Evolutionary conservation across 2,329 filamentous ascomycete species (phyloP).

Genomic region (Monilinia fructicola): DNA sequence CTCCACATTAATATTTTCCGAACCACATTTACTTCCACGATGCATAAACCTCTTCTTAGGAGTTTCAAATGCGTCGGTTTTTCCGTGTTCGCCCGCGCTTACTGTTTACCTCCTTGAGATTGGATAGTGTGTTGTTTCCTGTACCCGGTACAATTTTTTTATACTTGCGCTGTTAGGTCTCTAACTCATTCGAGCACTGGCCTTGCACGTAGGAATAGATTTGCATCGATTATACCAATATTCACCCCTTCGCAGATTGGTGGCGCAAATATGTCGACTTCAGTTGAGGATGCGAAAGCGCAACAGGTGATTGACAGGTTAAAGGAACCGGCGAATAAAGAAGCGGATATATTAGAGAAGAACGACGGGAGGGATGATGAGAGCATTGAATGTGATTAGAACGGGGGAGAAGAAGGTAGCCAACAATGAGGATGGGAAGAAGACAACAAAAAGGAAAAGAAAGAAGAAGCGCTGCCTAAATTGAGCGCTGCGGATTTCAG

Average conservation of each 20-base stretch:
- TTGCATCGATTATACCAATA: background rate
- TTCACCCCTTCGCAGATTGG: background rate
- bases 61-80: background rate
- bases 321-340: slow-evolving; percentile 57
- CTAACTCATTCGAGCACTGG: background rate
- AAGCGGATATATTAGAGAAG: slow-evolving; percentile 39
- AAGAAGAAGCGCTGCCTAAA: slow-evolving; percentile 47
- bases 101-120: slow-evolving; percentile 7
- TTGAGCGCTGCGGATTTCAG: slow-evolving; percentile 57
- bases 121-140: background rate
- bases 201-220: background rate
- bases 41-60: background rate
- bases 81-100: background rate
- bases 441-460: slow-evolving; percentile 27
- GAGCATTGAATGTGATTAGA: slow-evolving; percentile 45
- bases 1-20: background rate
- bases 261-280: slow-evolving; percentile 15
- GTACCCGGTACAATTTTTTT: background rate
- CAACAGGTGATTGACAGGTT: slow-evolving; percentile 49
- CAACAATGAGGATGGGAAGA: slow-evolving; percentile 29
- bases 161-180: background rate
- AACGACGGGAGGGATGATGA: slow-evolving; percentile 49
- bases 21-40: background rate
- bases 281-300: background rate
- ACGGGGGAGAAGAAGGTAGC: slow-evolving; percentile 24